phyloP scores from a whole-genome alignment of 495 filamentous ascomycete genomes.

The Penicillium salamii region DNA sequence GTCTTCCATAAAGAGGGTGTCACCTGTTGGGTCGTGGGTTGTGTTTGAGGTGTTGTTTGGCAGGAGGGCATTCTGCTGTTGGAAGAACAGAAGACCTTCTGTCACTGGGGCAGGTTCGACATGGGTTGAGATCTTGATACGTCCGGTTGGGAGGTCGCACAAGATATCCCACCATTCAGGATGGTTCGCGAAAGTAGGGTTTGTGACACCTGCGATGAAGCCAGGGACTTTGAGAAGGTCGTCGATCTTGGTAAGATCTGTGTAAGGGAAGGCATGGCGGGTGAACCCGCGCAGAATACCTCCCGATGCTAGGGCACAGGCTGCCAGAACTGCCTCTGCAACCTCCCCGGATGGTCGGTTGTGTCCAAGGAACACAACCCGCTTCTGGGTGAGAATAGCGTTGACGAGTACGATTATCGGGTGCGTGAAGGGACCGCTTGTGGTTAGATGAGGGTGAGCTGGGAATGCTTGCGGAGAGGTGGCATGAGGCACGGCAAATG shows the following conservation, averaged over 20 bases:
- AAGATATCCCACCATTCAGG: constrained; percentile 98
- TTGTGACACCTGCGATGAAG: constrained; percentile 97
- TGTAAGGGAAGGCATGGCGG: constrained; percentile 97
- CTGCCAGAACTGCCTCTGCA: constrained; percentile 89
- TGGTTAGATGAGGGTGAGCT: constrained; percentile 89
- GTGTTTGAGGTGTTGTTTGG: constrained; percentile 43
- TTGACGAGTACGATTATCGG: constrained; percentile 56
- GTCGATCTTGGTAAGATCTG: constrained; percentile 95
- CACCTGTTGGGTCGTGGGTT: constrained; percentile 73
- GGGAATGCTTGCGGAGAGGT: constrained; percentile 82
- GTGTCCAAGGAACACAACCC: constrained; percentile 92
- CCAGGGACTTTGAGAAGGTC: constrained; percentile 93
- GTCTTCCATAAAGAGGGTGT: constrained; percentile 83
- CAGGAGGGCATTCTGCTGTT: constrained; percentile 67
- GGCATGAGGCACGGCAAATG: constrained; percentile 77
- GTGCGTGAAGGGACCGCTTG: constrained; percentile 68
- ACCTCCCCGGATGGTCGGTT: constrained; percentile 92
- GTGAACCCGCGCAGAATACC: constrained; percentile 93
- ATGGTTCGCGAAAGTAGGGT: constrained; percentile 91
- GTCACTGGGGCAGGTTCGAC: constrained; percentile 75
- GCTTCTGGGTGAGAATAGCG: constrained; percentile 86
- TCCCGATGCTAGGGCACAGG: constrained; percentile 91
- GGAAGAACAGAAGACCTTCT: constrained; percentile 79
- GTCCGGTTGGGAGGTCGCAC: constrained; percentile 86
- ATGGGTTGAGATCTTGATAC: constrained; percentile 86